These are phyloP conservation scores for Fistulifera solaris DNA, from an alignment of 108 stramenopile genomes.

Conservation along the genomic window DNA sequence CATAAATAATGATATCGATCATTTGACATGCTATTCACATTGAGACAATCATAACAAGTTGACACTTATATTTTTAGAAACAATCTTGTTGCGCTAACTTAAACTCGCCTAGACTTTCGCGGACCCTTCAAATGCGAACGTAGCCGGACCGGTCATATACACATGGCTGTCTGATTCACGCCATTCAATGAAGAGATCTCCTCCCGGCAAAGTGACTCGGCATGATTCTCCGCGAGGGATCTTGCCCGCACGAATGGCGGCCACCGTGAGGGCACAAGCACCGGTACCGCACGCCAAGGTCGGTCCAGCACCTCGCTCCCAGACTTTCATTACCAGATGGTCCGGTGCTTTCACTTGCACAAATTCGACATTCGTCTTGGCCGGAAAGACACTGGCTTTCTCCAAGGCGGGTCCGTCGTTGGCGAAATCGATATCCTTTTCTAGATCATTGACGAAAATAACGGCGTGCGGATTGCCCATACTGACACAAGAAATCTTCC, in stretches of 20 bases:
- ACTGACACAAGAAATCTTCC: conserved; percentile 84
- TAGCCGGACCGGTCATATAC: conserved; percentile 89
- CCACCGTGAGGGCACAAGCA: conserved; percentile 90
- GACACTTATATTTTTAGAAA: too few species aligned
- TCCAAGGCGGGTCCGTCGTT: conserved; percentile 87
- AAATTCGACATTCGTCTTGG: conserved; percentile 95
- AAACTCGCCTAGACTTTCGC: conserved; percentile 16
- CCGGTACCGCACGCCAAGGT: conserved; percentile 98
- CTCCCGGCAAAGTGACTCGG: conserved; percentile 83
- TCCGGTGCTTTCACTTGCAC: conserved; percentile 77
- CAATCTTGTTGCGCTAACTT: background rate
- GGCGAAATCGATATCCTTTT: conserved; percentile 83
- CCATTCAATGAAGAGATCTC: conserved; percentile 91
- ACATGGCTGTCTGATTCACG: conserved; percentile 77
- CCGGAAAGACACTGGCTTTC: conserved; percentile 76
- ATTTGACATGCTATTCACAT: too few species aligned
- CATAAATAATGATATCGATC: too few species aligned
- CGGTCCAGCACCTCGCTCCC: conserved; percentile 96
- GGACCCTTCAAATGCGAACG: conserved; percentile 46
- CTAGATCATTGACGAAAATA: conserved; percentile 87
- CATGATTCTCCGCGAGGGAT: conserved; percentile 53
- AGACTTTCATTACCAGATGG: conserved; percentile 94
- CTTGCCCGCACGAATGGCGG: conserved; percentile 83
- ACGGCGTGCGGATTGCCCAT: conserved; percentile 98
- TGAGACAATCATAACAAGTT: too few species aligned